Evolutionary conservation across 2,329 filamentous ascomycete genomes (phyloP), one percentile per base, ranked within the genome.

Genomic region (Decorospora gaudefroyi): DNA sequence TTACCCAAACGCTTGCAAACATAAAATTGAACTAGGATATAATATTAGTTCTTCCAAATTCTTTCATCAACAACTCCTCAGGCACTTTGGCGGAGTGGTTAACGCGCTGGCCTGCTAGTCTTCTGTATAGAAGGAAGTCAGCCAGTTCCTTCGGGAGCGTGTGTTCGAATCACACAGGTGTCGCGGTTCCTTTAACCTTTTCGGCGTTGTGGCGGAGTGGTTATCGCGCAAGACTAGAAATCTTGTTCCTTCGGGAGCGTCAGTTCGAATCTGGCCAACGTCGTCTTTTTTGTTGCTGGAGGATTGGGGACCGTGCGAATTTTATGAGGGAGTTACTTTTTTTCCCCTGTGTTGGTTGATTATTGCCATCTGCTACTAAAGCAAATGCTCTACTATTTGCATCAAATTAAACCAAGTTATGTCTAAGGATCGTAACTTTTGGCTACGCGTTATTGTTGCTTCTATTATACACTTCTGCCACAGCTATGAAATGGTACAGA

Each of bases 401-500:
- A n/a, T n/a, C n/a, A n/a, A n/a, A n/a, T n/a, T n/a, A n/a, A n/a
- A n/a, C n/a, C n/a, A n/a, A n/a, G n/a, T n/a, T n/a, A n/a, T n/a
- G n/a, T n/a, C n/a, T n/a, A n/a, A n/a, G n/a, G n/a, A n/a, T n/a
- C n/a, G n/a, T n/a, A n/a, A n/a, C n/a, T n/a, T n/a, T n/a, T n/a
- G n/a, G n/a, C n/a, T n/a, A n/a, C n/a, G n/a, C n/a, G n/a, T n/a
- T n/a, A n/a, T n/a, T n/a, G 5, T 19, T 19, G 15, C 10, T 19
- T 6, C 16, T 8, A 32, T 19, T 4, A 3, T 3, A 32, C 16
- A 32, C 9, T 23, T 10, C 10, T 23, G 21, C 21, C 10, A 23
- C n/a, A 5, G 6, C 39, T 61, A 69, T 19, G 43, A 43, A 51
- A 77, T 74, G 4, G 69, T 74, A 53, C 75, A 77, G 32, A 78